phyloP scores from a whole-genome alignment of 495 filamentous ascomycete species.

The Filosporella fistucella region DNA sequence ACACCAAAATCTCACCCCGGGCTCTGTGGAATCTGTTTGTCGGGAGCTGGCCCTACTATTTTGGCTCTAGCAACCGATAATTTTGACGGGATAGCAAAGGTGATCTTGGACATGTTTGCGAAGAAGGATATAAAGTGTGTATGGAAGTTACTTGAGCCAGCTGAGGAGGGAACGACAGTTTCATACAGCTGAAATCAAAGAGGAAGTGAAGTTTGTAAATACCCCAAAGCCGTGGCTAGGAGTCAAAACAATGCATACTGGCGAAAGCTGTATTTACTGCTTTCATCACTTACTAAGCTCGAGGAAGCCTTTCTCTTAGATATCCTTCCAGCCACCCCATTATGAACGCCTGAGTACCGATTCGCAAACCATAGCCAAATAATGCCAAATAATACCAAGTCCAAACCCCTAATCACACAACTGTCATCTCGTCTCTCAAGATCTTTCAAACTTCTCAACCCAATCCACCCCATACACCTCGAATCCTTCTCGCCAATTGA shows the following conservation, averaged over 20 bases:
- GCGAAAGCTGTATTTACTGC: too few relatives aligned
- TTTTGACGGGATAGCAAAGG: slow-evolving; percentile 77
- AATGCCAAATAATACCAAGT: background rate
- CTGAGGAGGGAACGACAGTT: slow-evolving; percentile 75
- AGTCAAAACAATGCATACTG: too few relatives aligned
- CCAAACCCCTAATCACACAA: too few relatives aligned
- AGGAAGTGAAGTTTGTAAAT: background rate
- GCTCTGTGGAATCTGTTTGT: slow-evolving; percentile 86
- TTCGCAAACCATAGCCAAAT: too few relatives aligned
- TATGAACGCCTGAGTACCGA: too few relatives aligned
- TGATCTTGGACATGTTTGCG: slow-evolving; percentile 65
- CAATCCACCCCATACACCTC: slow-evolving; percentile 53
- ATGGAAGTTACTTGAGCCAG: slow-evolving; percentile 86
- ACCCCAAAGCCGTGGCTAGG: too few relatives aligned
- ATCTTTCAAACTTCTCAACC: slow-evolving; percentile 26
- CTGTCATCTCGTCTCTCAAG: too few relatives aligned
- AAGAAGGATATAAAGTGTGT: slow-evolving; percentile 69
- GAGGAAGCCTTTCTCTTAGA: too few relatives aligned
- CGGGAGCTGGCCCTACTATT: slow-evolving; percentile 91
- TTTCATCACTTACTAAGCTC: too few relatives aligned
- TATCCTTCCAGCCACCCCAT: too few relatives aligned
- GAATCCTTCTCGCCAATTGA: slow-evolving; percentile 80
- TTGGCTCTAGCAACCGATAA: slow-evolving; percentile 84
- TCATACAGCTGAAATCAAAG: slow-evolving; percentile 28
- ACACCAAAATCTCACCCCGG: slow-evolving; percentile 81